phyloP scores from a whole-genome alignment of 345 rosid species.

The Xanthoceras sorbifolium region DNA sequence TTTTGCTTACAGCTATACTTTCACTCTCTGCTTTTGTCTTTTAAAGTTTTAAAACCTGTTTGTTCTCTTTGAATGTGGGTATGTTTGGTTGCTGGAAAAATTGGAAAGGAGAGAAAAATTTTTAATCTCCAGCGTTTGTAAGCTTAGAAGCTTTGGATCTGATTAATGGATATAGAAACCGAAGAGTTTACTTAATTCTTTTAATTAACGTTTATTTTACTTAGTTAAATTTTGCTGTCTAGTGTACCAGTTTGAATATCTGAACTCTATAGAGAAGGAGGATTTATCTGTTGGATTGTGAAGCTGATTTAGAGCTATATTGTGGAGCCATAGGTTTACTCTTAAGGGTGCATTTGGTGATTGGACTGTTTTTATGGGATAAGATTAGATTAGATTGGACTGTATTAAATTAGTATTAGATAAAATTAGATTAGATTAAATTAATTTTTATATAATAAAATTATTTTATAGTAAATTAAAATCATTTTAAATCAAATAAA shows the following conservation, averaged over 20 bases:
- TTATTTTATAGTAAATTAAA: too few species aligned
- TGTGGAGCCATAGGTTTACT: too few species aligned
- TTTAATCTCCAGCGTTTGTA: background rate
- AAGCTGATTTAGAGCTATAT: too few species aligned
- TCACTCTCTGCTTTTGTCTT: background rate
- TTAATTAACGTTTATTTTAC: background rate
- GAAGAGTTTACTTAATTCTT: background rate
- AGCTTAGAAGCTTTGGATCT: conserved; percentile 16
- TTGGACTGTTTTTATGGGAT: too few species aligned
- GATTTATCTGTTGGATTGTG: background rate
- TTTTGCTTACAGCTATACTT: background rate
- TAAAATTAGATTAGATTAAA: too few species aligned
- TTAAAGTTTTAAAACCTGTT: background rate
- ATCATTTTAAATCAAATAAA: too few species aligned
- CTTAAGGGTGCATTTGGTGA: too few species aligned
- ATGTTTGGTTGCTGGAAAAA: background rate
- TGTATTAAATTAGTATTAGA: too few species aligned
- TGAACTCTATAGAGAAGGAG: background rate
- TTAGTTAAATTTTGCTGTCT: background rate
- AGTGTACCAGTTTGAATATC: background rate
- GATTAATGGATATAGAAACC: background rate
- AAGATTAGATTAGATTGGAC: too few species aligned
- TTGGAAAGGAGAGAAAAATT: conserved; percentile 3
- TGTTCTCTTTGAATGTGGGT: background rate
- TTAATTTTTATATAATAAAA: too few species aligned